A percentile compares a stretch with the other conserved stretches of the same genome.
Conservation (phyloP, 78 protist genomes). For the Cyanophora paradoxa region DNA sequence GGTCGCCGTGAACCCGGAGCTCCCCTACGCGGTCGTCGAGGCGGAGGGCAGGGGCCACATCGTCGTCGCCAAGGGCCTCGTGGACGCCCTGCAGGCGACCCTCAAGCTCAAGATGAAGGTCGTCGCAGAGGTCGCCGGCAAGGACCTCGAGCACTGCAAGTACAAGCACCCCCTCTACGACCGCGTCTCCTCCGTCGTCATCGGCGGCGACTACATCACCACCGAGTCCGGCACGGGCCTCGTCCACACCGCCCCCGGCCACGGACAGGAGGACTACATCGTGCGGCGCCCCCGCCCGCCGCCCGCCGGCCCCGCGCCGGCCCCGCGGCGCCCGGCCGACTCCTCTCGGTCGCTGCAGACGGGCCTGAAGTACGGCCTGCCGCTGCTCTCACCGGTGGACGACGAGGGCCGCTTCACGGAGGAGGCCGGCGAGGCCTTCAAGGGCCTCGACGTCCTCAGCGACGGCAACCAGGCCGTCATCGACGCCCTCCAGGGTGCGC, state of each 20-base stretch:
- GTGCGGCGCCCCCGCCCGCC: too few species aligned
- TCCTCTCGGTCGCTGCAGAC: too few species aligned
- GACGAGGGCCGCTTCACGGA: conserved; percentile 20
- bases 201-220: conserved; percentile 62
- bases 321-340: too few species aligned
- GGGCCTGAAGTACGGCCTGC: conserved; percentile 27
- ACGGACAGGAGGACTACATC: conserved; percentile 77
- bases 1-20: conserved; percentile 20
- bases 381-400: conserved; percentile 28
- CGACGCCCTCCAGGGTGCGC: not conserved
- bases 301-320: too few species aligned
- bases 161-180: conserved; percentile 21
- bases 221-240: conserved; percentile 81
- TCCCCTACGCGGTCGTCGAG: conserved; percentile 16
- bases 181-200: not conserved
- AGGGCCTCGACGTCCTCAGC: conserved; percentile 50
- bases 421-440: conserved; percentile 29
- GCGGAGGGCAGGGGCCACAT: not conserved
- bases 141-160: not conserved
- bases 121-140: not conserved
- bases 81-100: not conserved
- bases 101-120: not conserved
- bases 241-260: conserved; percentile 94
- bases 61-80: conserved; percentile 8
- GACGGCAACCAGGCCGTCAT: conserved; percentile 57